A percentile compares a stretch with the other conserved stretches of the same genome.
Conservation (phyloP, 805 yeast genomes). For the Debaryomyces prosopidis region DNA sequence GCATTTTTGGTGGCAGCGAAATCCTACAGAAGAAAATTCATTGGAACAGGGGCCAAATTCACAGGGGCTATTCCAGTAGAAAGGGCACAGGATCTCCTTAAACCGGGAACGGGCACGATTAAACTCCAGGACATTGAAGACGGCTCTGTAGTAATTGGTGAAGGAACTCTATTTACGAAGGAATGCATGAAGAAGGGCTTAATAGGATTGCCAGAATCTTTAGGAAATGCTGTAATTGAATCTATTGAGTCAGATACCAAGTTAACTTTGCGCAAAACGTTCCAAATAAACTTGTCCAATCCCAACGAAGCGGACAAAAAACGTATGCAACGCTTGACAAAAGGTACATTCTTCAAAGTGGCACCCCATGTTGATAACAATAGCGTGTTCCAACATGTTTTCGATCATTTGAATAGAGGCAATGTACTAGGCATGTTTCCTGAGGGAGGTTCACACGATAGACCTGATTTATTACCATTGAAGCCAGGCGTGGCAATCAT, state of each 20-base stretch:
- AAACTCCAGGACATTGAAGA: slow-evolving; percentile 16
- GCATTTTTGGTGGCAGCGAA: slow-evolving; percentile 39
- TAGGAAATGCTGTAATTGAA: slow-evolving; percentile 34
- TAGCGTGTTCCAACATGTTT: slow-evolving; percentile 36
- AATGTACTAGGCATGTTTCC: slow-evolving; percentile 42
- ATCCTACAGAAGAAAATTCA: slow-evolving; percentile 29
- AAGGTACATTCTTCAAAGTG: slow-evolving; percentile 32
- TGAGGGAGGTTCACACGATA: slow-evolving; percentile 46
- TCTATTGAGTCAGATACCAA: slow-evolving; percentile 30
- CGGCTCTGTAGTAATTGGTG: slow-evolving; percentile 25
- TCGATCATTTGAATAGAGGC: slow-evolving; percentile 33
- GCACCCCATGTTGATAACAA: slow-evolving; percentile 44
- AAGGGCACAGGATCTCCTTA: slow-evolving; percentile 40
- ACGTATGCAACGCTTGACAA: slow-evolving; percentile 13
- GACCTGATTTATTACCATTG: slow-evolving; percentile 42
- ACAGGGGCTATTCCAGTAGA: slow-evolving; percentile 43
- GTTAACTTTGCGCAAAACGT: slow-evolving; percentile 24
- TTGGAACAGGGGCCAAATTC: slow-evolving; percentile 33
- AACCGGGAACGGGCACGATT: slow-evolving; percentile 30
- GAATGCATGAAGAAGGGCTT: slow-evolving; percentile 37
- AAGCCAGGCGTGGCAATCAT: slow-evolving; percentile 48
- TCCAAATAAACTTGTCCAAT: slow-evolving; percentile 9
- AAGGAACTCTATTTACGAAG: slow-evolving; percentile 31
- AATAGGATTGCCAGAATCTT: slow-evolving; percentile 35
- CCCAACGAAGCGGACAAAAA: slow-evolving; percentile 11